Evolutionary conservation across 2,329 filamentous ascomycete species (phyloP), one percentile per base, ranked within the genome.

Genomic region (Pyrenophora graminea): DNA sequence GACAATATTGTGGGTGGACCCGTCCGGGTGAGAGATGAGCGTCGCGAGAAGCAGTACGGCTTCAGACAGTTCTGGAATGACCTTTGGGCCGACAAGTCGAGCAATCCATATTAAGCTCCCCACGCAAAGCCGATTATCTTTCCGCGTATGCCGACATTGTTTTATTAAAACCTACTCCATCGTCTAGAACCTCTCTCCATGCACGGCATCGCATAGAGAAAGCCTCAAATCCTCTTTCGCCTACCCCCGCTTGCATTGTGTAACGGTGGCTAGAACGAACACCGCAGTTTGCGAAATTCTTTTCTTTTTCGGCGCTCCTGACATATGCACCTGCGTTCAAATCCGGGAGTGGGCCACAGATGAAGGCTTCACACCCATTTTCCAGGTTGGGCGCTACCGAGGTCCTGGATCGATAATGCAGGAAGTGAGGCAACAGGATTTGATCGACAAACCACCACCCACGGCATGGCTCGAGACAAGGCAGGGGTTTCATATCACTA

Each of bases 11-110:
- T 40, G 75, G 74, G 55, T 32, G 77, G 12, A 39, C 79, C 79
- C 13, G 82, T 80, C 9, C 81, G 80, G 43, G 82, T 96, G 6
- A 83, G 90, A 64, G 92, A 97, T 64, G 89, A 89, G 51, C 82
- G 82, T 54, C 81, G 82, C 48, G 85, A 87, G 46, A 84, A 88
- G 62, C 72, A 74, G 48, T 97, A 97, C 75, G 93, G 94, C 6
- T 85, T 97, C 56, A 89, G 83, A 69, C 85, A 97, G 71, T 89
- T 96, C 76, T 97, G 91, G 91, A 84, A 83, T 63, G 93, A 97
- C 74, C 68, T 96, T 9, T 96, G 84, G 64, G 45, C 41, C 36
- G 45, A 49, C 31, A 53, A 53, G 40, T 49, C 51, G 9, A 53
- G 51, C 33, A 43, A 32, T 18, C 21, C 42, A 9, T 53, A 53